A percentile compares a stretch with the other conserved stretches of the same genome.
These are phyloP conservation scores for Eragrostis curvula DNA, from an alignment of 176 grass and related monocot genomes.

Conservation along the genomic window DNA sequence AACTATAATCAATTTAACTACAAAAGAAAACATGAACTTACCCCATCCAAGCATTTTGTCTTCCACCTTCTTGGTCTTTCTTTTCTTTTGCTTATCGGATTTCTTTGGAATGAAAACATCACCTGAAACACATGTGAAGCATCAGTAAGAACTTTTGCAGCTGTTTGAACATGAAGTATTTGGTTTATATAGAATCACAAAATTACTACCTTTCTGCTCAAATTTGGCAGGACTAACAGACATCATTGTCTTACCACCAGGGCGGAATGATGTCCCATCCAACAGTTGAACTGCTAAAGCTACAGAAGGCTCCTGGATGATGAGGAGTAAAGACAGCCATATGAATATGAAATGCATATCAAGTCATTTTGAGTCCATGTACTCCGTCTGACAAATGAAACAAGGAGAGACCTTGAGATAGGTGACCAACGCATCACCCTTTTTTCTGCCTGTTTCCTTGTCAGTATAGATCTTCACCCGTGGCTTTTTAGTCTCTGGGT, in stretches of 20 bases:
- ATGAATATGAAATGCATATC: conserved; percentile 13
- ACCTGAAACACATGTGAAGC: conserved; percentile 55
- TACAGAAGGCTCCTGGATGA: conserved; percentile 87
- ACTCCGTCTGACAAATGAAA: neutral
- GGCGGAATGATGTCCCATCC: conserved; percentile 78
- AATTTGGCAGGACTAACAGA: conserved; percentile 81
- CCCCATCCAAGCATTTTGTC: conserved; percentile 98
- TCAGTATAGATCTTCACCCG: conserved; percentile 92
- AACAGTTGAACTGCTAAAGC: conserved; percentile 81
- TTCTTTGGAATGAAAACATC: conserved; percentile 81
- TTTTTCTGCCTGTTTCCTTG: conserved; percentile 82
- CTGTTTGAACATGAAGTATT: conserved; percentile 20
- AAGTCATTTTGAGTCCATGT: neutral
- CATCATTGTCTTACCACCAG: conserved; percentile 82
- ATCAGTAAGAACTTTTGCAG: conserved; percentile 27
- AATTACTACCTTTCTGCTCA: conserved; percentile 81
- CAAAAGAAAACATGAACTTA: conserved; percentile 45
- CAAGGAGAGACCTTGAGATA: conserved; percentile 74
- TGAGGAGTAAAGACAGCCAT: conserved; percentile 21
- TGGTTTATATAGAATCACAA: conserved; percentile 13
- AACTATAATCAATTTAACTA: conserved; percentile 29
- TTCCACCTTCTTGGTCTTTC: conserved; percentile 83
- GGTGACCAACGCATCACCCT: conserved; percentile 88
- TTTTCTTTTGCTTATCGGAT: conserved; percentile 90
- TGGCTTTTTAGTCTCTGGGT: conserved; percentile 86